Evolutionary conservation across 495 filamentous ascomycete genomes (phyloP).

Genomic region (Peziza echinospora): DNA sequence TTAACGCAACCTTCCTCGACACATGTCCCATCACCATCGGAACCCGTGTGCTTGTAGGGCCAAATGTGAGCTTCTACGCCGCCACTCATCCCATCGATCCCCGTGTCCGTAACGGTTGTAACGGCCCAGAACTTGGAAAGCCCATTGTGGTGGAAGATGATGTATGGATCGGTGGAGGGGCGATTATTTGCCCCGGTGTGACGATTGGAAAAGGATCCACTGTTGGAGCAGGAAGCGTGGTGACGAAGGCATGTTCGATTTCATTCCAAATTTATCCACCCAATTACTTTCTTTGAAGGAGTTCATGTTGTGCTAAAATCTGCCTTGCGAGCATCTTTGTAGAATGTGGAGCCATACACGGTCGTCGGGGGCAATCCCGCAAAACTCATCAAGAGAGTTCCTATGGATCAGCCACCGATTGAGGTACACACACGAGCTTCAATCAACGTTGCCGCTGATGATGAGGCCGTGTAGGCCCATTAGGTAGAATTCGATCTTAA

Average conservation of each 20-base stretch:
- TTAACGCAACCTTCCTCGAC: constrained; percentile 53
- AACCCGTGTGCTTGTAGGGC: constrained; percentile 55
- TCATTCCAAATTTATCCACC: too few relatives aligned
- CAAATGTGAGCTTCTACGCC: constrained; percentile 50
- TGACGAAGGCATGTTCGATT: constrained; percentile 48
- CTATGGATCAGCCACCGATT: constrained; percentile 7
- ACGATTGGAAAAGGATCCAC: constrained; percentile 51
- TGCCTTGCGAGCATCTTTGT: not conserved
- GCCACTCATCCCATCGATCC: constrained; percentile 63
- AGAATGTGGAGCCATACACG: constrained; percentile 42
- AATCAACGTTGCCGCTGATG: too few relatives aligned
- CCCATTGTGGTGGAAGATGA: constrained; percentile 66
- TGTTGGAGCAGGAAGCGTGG: constrained; percentile 72
- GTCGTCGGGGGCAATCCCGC: constrained; percentile 49
- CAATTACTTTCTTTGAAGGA: too few relatives aligned
- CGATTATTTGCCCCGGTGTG: constrained; percentile 53
- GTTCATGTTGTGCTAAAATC: not conserved
- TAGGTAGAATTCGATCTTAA: too few relatives aligned
- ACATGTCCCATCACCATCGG: constrained; percentile 59
- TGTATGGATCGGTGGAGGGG: constrained; percentile 74
- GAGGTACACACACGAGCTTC: too few relatives aligned
- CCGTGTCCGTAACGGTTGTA: constrained; percentile 43
- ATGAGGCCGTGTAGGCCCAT: too few relatives aligned
- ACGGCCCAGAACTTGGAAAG: constrained; percentile 53
- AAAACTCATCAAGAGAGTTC: constrained; percentile 34